Base-by-base conservation (phyloP, 257 asterid genomes). In the Plantago elongata region DNA sequence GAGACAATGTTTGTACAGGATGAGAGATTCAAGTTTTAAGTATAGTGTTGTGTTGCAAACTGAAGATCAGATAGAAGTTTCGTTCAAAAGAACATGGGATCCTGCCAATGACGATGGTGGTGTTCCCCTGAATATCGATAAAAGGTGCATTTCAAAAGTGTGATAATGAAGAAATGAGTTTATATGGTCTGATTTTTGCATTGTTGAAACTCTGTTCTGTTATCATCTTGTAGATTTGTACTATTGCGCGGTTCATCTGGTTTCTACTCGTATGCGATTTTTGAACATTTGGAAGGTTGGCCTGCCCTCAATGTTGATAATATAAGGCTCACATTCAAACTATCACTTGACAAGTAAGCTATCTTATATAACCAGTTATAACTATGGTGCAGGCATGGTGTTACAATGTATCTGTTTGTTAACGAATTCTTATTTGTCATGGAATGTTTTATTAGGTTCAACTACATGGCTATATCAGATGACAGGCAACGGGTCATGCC, bases 231-330 rank as follows among this genome's bases (percentile, higher is more conserved):
- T 51, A 75, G 84, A 70, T 87, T 45, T 60, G 70, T 85, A 47
- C 50, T 90, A 56, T 55, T 77, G 66, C 89, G 94, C 27, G 96
- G 95, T 27, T 56, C 38, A 45, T 64, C 83, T 14, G 97, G 97
- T 13, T 83, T 90, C 72, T 87, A 90, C 66, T 65, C 87, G 5
- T 90, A 90, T 46, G 79, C 81, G 11, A 80, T 82, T 45, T 76
- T 83, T 18, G 97, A 85, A 66, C 95, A 82, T 30, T 61, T 73
- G 67, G 73, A 80, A 56, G 96, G 94, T 49, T 87, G 96, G 96
- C 95, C 95, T 17, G 93, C 75, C 64, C 18, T 87, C 11, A 69
- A 75, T 74, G 60, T 77, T 38, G 75, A 67, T 13, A 90, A 87
- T 73, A 84, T 85, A 46, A 78, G 97, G 45, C 75, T 84, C 0